A percentile compares a stretch with the other conserved stretches of the same genome.
phyloP scores from a whole-genome alignment of 2,329 filamentous ascomycete genomes.

The Rutstroemia sp. region DNA sequence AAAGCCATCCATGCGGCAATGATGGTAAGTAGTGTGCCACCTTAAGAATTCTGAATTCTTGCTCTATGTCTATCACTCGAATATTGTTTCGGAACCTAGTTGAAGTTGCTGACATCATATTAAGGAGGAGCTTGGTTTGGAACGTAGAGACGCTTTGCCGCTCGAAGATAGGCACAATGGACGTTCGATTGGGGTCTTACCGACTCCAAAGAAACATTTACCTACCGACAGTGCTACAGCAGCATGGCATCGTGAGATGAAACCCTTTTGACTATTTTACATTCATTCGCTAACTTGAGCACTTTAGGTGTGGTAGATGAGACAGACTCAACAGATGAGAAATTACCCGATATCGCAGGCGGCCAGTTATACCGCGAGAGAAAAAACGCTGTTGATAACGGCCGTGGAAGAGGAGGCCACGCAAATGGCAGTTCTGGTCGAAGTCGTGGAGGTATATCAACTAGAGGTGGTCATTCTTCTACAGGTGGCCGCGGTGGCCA shows the following conservation, averaged over 20 bases:
- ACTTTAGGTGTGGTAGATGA: conserved; percentile 16
- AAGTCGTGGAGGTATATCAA: conserved; percentile 1
- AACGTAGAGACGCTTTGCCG: conserved; percentile 21
- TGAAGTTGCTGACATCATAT: not conserved
- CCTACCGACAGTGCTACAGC: conserved; percentile 4
- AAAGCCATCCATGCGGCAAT: conserved; percentile 19
- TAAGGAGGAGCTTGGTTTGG: conserved; percentile 27
- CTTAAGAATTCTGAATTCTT: too few species aligned
- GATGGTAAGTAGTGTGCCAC: conserved; percentile 17
- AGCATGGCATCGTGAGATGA: conserved; percentile 21
- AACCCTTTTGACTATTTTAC: not conserved
- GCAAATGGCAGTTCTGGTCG: not conserved
- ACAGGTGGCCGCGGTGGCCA: not conserved
- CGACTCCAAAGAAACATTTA: not conserved
- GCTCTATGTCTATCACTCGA: not conserved
- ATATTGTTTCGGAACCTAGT: not conserved
- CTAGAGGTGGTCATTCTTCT: not conserved
- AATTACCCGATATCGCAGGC: conserved; percentile 22
- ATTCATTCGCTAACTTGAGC: conserved; percentile 6
- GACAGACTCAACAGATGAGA: conserved; percentile 13
- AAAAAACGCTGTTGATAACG: conserved; percentile 6
- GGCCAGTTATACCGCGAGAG: conserved; percentile 25
- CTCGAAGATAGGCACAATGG: conserved; percentile 15
- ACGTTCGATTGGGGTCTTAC: not conserved
- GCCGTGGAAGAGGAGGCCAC: conserved; percentile 9